Evolutionary conservation across 1,284 basidiomycete species (phyloP).

Genomic region (Dichomitus squalens): DNA sequence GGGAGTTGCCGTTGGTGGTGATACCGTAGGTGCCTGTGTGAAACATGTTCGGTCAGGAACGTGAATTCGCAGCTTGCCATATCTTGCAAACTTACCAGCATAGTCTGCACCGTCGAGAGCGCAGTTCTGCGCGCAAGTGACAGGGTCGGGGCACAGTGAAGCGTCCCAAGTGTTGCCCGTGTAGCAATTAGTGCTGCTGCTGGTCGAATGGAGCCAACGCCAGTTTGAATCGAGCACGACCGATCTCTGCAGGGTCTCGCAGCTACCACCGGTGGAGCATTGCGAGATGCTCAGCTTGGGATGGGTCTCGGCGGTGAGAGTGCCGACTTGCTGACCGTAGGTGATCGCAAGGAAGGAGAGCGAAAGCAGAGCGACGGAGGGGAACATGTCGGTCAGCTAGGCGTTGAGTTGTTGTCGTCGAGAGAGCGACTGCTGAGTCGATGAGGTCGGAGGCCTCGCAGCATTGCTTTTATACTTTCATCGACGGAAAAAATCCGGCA

Average conservation of each 20-base stretch:
- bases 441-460: conserved; percentile 8
- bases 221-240: conserved; percentile 41
- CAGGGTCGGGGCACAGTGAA: conserved; percentile 37
- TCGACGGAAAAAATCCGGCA: conserved; percentile 16
- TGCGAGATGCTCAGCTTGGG: conserved; percentile 34
- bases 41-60: background rate
- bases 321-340: conserved; percentile 38
- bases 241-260: conserved; percentile 28
- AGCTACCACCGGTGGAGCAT: conserved; percentile 29
- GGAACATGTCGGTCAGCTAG: conserved; percentile 29
- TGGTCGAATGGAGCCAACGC: conserved; percentile 38
- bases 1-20: conserved; percentile 46
- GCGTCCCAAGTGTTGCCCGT: conserved; percentile 39
- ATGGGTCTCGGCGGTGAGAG: conserved; percentile 37
- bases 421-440: conserved; percentile 20
- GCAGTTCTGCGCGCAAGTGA: conserved; percentile 46
- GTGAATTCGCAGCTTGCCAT: background rate
- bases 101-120: conserved; percentile 64
- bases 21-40: conserved; percentile 37
- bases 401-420: conserved; percentile 8
- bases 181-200: conserved; percentile 40
- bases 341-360: conserved; percentile 31
- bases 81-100: conserved; percentile 28
- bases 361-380: conserved; percentile 26
- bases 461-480: conserved; percentile 10